A percentile compares a stretch with the other conserved stretches of the same genome.
These are phyloP conservation scores for Zasmidium angulare DNA, from an alignment of 2,329 filamentous ascomycete genomes.

Conservation along the genomic window DNA sequence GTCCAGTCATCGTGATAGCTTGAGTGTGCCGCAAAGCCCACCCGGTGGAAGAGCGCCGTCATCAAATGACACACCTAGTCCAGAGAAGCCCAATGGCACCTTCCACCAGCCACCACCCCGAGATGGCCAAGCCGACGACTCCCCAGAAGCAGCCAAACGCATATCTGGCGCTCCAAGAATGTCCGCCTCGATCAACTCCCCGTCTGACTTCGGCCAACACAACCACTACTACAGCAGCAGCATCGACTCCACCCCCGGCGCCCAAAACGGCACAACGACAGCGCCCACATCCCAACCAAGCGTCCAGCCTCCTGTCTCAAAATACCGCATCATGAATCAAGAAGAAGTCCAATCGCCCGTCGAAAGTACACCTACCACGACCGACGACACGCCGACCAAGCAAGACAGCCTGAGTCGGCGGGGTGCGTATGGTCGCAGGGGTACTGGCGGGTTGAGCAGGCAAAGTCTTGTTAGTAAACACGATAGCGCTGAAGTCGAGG, in stretches of 20 bases:
- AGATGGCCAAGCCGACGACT: conserved; percentile 21
- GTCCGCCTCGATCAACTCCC: conserved; percentile 30
- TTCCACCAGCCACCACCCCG: conserved; percentile 33
- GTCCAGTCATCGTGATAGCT: conserved; percentile 58
- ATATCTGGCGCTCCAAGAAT: conserved; percentile 19
- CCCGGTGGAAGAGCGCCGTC: conserved; percentile 15
- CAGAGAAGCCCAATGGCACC: conserved; percentile 25
- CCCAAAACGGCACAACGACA: conserved; percentile 10
- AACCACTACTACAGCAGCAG: conserved; percentile 29
- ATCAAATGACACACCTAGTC: conserved; percentile 9
- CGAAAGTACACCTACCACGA: conserved; percentile 4
- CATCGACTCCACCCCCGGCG: conserved; percentile 23
- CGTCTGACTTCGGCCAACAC: conserved; percentile 26
- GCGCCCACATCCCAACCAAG: conserved; percentile 10
- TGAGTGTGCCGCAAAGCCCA: conserved; percentile 74
- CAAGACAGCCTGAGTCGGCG: conserved; percentile 21
- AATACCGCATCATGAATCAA: conserved; percentile 11
- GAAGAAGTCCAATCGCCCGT: conserved; percentile 21
- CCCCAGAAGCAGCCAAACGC: conserved; percentile 24
- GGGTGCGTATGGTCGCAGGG: conserved; percentile 28
- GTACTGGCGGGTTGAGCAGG: conserved; percentile 43
- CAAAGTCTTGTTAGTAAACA: conserved; percentile 32
- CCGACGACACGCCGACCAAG: conserved; percentile 23
- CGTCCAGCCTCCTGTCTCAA: conserved; percentile 16
- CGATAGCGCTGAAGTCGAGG: conserved; percentile 27